Conservation (phyloP, 192 early-diverging fungal species). For the Phlyctochytrium bullatum region DNA sequence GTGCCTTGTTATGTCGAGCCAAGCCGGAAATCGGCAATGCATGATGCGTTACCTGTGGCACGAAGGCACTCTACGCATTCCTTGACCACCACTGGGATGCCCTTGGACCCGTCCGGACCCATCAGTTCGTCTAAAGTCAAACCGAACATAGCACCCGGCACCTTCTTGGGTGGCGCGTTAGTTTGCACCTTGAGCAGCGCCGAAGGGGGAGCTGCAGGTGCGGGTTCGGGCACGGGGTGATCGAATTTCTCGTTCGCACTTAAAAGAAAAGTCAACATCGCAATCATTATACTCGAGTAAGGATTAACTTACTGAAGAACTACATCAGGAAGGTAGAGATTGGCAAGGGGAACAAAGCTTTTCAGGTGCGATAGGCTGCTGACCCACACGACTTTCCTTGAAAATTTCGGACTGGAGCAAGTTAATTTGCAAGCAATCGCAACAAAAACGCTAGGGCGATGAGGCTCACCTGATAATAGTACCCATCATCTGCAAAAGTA, state of each 20-base stretch:
- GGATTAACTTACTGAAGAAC: slow-evolving; percentile 53
- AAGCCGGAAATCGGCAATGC: no score
- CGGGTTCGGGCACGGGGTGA: no score
- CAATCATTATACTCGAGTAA: neutral
- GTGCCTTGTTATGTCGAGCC: no score
- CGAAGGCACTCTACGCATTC: slow-evolving; percentile 73
- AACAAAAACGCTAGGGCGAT: slow-evolving; percentile 4
- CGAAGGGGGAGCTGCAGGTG: neutral
- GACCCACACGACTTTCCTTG: slow-evolving; percentile 79
- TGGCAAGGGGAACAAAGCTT: slow-evolving; percentile 62
- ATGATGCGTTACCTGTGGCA: slow-evolving; percentile 59
- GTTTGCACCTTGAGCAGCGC: neutral
- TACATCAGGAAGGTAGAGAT: slow-evolving; percentile 72
- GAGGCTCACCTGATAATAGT: slow-evolving; percentile 72
- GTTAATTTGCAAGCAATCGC: neutral
- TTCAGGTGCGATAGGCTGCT: slow-evolving; percentile 69
- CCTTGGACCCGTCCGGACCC: slow-evolving; percentile 69
- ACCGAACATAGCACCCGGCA: slow-evolving; percentile 55
- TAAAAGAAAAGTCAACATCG: slow-evolving; percentile 7
- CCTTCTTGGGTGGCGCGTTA: neutral
- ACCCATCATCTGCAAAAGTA: slow-evolving; percentile 83
- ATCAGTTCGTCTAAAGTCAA: slow-evolving; percentile 71
- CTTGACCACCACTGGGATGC: slow-evolving; percentile 71
- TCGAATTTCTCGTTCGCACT: slow-evolving; percentile 11
- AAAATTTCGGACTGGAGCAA: slow-evolving; percentile 79